A percentile compares a stretch with the other conserved stretches of the same genome.
phyloP scores from a whole-genome alignment of 306 rosid genomes.

The Erythrophleum fordii region DNA sequence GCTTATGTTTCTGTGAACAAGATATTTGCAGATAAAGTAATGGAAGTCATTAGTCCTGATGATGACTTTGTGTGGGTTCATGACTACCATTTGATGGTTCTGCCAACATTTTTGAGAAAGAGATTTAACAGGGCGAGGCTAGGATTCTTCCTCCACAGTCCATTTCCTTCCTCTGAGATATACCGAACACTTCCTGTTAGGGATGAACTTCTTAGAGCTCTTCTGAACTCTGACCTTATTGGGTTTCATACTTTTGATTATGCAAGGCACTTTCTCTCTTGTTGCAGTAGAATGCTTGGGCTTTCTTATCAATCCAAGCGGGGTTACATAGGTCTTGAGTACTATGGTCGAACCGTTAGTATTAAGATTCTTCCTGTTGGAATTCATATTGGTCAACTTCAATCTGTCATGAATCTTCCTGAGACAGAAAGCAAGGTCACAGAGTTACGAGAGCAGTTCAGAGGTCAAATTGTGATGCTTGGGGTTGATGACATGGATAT shows the following conservation, averaged over 20 bases:
- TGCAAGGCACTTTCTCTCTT: conserved; percentile 81
- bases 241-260: conserved; percentile 92
- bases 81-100: conserved; percentile 87
- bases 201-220: conserved; percentile 79
- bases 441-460: conserved; percentile 54
- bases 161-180: conserved; percentile 84
- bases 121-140: conserved; percentile 77
- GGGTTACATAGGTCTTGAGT: conserved; percentile 84
- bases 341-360: conserved; percentile 81
- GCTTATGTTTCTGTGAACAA: conserved; percentile 84
- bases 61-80: conserved; percentile 90
- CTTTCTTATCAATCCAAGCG: conserved; percentile 76
- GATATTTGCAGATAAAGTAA: conserved; percentile 81
- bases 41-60: conserved; percentile 91
- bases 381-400: conserved; percentile 81
- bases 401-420: conserved; percentile 60
- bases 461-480: conserved; percentile 58
- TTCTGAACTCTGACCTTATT: conserved; percentile 79
- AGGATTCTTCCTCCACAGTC: conserved; percentile 87
- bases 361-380: conserved; percentile 91
- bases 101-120: conserved; percentile 87
- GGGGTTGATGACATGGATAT: conserved; percentile 96
- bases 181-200: conserved; percentile 79
- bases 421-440: conserved; percentile 66
- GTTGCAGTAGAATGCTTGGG: conserved; percentile 90